Evolutionary conservation across 805 yeast species (phyloP), one percentile per base, ranked within the genome.

Genomic region (Kodamaea leandrae): DNA sequence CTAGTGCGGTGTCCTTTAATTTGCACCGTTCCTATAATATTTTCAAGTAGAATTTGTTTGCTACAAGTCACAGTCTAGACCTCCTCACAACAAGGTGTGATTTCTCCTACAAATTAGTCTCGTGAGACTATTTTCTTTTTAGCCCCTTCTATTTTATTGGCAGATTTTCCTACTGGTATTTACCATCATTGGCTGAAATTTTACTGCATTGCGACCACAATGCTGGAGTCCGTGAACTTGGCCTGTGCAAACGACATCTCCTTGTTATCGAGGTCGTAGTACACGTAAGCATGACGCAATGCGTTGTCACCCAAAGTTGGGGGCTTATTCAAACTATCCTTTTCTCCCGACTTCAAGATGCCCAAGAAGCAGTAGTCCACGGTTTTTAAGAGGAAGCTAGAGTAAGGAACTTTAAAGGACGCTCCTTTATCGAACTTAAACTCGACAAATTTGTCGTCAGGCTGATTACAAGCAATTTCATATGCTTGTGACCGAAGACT

Each of bases 291-390:
- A 19, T 70, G 56, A 42, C 73, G 62, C 36, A 80, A 51, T 54
- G 78, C 72, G 3, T 74, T 61, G 52, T 76, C 82, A 35, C 83
- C 84, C 12, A 77, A 54, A 6, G 71, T 35, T 4, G 41, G 43
- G 6, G 37, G 36, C 7, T 26, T 16, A 16, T 38, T 38, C 17
- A 38, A 15, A 16, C 36, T 32, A 17, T 26, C 41, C 4, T 15
- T 28, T 3, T 37, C 41, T 18, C 30, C 41, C 10, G 41, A 38
- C 12, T 4, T 12, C 4, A 32, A 4, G 25, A 38, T 32, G 13
- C 30, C 37, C 32, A 39, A 24, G 23, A 25, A 39, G 16, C 37
- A 39, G 20, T 25, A 32, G 37, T 32, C 36, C 17, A 8, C 18
- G 5, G 37, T 32, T 16, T 25, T 23, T 26, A 39, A 33, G 9